phyloP scores from a whole-genome alignment of 768 basidiomycete genomes.

The Coprinopsis strossmayeri region DNA sequence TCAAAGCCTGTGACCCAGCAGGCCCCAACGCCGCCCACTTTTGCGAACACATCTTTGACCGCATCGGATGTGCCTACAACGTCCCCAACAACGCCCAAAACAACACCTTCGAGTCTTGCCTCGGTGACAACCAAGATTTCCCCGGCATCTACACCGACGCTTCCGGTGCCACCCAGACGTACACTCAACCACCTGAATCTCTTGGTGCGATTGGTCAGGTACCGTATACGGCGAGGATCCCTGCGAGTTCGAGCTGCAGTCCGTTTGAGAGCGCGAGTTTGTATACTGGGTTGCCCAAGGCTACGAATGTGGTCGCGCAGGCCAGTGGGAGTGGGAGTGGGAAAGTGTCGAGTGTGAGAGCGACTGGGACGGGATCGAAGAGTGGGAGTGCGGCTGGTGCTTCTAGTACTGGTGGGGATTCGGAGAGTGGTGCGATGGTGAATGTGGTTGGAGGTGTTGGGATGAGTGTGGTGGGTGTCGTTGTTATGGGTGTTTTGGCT shows the following conservation, averaged over 20 bases:
- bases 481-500: too few relatives aligned
- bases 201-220: slow-evolving; percentile 34
- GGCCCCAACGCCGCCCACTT: slow-evolving; percentile 39
- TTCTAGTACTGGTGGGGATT: background rate
- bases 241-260: slow-evolving; percentile 31
- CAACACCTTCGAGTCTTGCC: slow-evolving; percentile 54
- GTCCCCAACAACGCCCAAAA: slow-evolving; percentile 56
- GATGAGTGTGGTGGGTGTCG: background rate
- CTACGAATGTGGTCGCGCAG: background rate
- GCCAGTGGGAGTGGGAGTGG: slow-evolving; percentile 6
- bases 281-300: slow-evolving; percentile 19
- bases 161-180: slow-evolving; percentile 33
- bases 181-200: slow-evolving; percentile 37
- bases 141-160: slow-evolving; percentile 42
- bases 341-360: background rate
- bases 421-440: background rate
- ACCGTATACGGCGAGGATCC: slow-evolving; percentile 35
- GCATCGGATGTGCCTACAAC: slow-evolving; percentile 69
- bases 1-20: slow-evolving; percentile 15
- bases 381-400: slow-evolving; percentile 13
- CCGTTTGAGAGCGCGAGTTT: slow-evolving; percentile 19
- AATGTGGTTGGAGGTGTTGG: background rate
- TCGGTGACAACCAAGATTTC: slow-evolving; percentile 54
- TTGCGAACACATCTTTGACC: slow-evolving; percentile 71
- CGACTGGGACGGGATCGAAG: slow-evolving; percentile 1